Evolutionary conservation across 257 asterid species (phyloP).

Genomic region (Ehretia macrophylla): DNA sequence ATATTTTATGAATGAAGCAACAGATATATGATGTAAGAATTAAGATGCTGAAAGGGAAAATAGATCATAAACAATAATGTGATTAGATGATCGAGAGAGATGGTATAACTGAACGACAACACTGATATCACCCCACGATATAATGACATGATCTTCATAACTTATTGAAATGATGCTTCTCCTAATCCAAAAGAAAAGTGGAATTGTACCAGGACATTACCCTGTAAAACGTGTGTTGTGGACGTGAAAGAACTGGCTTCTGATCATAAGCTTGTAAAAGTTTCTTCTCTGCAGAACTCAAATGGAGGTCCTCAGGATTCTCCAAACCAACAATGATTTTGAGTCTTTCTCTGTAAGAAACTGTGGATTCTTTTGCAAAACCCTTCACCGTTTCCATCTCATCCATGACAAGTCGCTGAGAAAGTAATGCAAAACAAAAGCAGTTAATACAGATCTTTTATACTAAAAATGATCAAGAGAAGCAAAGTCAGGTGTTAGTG

Average conservation of each 20-base stretch:
- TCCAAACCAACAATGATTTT: constrained; percentile 71
- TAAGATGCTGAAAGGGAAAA: no score
- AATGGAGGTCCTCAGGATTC: constrained; percentile 71
- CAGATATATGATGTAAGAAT: no score
- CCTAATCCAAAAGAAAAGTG: neutral
- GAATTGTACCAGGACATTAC: constrained; percentile 22
- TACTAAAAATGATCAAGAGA: no score
- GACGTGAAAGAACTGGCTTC: constrained; percentile 93
- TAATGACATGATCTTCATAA: no score
- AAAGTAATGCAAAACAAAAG: neutral
- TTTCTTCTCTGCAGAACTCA: constrained; percentile 76
- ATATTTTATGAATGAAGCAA: no score
- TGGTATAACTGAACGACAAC: no score
- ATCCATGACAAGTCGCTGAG: constrained; percentile 56
- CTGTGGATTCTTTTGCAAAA: constrained; percentile 54
- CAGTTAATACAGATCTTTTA: neutral
- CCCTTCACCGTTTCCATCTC: constrained; percentile 64
- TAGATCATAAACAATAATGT: no score
- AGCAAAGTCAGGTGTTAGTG: neutral
- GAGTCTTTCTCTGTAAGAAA: constrained; percentile 79
- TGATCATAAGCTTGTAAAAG: constrained; percentile 78
- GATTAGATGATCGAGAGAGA: no score
- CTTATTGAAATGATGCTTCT: no score
- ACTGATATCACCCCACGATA: no score
- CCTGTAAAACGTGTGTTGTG: constrained; percentile 77